Evolutionary conservation across 1,284 basidiomycete genomes (phyloP).

Genomic region (Coniophora puteana): DNA sequence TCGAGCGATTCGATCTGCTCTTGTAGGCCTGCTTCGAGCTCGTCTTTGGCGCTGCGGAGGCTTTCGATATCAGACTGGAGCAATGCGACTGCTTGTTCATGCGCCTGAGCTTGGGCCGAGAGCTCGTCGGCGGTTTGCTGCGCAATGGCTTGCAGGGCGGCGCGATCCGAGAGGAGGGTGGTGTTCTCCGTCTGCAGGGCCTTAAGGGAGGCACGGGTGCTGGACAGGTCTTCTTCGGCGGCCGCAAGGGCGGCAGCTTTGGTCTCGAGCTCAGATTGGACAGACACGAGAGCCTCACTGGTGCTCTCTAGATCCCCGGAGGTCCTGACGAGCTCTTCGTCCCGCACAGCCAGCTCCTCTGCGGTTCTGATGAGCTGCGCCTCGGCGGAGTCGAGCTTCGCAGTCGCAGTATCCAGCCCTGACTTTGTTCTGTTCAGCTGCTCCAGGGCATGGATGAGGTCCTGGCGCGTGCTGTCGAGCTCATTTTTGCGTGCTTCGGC

Average conservation of each 20-base stretch:
- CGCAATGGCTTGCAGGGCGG: no score
- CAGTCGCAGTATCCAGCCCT: not conserved
- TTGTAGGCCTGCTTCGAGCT: no score
- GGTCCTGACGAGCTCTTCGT: not conserved
- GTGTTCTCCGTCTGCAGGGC: not conserved
- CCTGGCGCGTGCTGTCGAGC: not conserved
- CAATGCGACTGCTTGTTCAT: no score
- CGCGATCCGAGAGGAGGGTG: no score
- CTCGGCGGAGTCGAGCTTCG: conserved; percentile 1
- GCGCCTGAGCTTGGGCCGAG: no score
- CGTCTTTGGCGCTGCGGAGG: no score
- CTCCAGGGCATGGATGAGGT: no score
- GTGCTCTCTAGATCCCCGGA: conserved; percentile 1
- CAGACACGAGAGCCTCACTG: not conserved
- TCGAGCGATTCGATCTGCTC: no score
- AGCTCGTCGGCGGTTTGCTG: no score
- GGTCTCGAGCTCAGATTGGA: not conserved
- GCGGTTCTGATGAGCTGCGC: conserved; percentile 1
- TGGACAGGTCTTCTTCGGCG: conserved; percentile 1
- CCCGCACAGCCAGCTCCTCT: conserved; percentile 5
- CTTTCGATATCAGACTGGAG: no score
- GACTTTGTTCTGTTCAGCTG: conserved; percentile 3
- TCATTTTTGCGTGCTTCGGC: conserved; percentile 2
- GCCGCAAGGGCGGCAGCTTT: not conserved
- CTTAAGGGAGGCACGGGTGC: conserved; percentile 1